Evolutionary conservation across 768 basidiomycete genomes (phyloP).

Genomic region (Mrakia frigida): DNA sequence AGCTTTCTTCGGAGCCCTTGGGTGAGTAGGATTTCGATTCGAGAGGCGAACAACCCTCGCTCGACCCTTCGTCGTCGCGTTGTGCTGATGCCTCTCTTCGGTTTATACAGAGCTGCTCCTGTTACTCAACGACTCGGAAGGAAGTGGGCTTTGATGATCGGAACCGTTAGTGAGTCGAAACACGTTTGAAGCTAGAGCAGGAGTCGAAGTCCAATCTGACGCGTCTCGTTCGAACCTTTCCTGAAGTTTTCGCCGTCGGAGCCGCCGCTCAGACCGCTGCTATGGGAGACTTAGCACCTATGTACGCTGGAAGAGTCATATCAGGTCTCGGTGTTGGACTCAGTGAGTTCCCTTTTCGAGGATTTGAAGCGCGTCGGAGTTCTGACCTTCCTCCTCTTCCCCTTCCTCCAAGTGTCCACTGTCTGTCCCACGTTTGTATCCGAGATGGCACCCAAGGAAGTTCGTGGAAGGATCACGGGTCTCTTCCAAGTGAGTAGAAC

Average conservation of each 20-base stretch:
- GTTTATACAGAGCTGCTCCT: constrained; percentile 54
- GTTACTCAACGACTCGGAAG: constrained; percentile 63
- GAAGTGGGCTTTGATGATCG: constrained; percentile 12
- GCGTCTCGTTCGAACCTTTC: not conserved
- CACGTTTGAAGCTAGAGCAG: not conserved
- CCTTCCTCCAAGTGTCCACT: not conserved
- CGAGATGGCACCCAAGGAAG: constrained; percentile 80
- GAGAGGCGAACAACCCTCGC: too few relatives aligned
- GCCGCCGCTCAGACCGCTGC: not conserved
- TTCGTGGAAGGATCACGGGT: constrained; percentile 78
- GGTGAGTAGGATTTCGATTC: not conserved
- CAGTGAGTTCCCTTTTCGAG: not conserved
- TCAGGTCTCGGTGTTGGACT: not conserved
- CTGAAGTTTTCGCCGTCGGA: not conserved
- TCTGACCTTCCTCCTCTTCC: not conserved
- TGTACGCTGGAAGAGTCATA: not conserved
- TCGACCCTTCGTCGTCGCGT: not conserved
- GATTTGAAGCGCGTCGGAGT: too few relatives aligned
- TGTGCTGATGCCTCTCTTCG: not conserved
- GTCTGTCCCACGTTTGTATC: constrained; percentile 11
- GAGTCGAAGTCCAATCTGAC: not conserved
- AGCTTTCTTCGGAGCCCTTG: constrained; percentile 75
- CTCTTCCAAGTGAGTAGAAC: constrained; percentile 40
- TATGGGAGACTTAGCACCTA: not conserved
- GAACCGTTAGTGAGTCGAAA: not conserved